phyloP scores from a whole-genome alignment of 164 flowering plant genomes.

The Vitis riparia region DNA sequence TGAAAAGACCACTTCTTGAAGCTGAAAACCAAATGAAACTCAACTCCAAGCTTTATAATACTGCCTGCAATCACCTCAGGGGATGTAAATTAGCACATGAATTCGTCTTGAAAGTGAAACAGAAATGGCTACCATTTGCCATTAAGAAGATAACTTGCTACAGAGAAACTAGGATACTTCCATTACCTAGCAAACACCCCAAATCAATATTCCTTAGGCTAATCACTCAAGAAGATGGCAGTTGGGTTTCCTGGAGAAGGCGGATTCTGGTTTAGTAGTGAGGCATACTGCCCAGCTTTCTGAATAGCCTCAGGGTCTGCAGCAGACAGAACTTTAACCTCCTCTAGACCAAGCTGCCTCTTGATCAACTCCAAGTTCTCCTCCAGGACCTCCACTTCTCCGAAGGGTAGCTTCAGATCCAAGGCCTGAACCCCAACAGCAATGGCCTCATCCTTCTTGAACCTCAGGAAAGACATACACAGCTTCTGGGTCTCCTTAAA shows the following conservation, averaged over 20 bases:
- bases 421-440: conserved; percentile 70
- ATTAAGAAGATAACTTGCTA: no score
- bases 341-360: conserved; percentile 74
- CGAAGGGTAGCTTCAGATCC: conserved; percentile 75
- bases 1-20: no score
- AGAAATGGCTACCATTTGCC: no score
- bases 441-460: conserved; percentile 75
- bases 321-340: conserved; percentile 55
- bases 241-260: conserved; percentile 89
- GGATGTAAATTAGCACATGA: no score
- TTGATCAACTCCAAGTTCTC: conserved; percentile 74
- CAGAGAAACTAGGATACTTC: no score
- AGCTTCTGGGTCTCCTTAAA: conserved; percentile 68
- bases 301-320: conserved; percentile 42
- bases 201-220: background rate
- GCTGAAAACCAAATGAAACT: no score
- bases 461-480: conserved; percentile 87
- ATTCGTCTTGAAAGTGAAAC: no score
- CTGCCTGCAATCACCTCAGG: no score
- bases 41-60: no score
- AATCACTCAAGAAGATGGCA: conserved; percentile 52
- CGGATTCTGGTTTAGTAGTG: conserved; percentile 58
- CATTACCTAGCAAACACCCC: no score
- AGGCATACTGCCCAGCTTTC: conserved; percentile 49
- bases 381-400: conserved; percentile 75